Evolutionary conservation across 305 asterid genomes (phyloP).

Genomic region (Fraxinus sp.): DNA sequence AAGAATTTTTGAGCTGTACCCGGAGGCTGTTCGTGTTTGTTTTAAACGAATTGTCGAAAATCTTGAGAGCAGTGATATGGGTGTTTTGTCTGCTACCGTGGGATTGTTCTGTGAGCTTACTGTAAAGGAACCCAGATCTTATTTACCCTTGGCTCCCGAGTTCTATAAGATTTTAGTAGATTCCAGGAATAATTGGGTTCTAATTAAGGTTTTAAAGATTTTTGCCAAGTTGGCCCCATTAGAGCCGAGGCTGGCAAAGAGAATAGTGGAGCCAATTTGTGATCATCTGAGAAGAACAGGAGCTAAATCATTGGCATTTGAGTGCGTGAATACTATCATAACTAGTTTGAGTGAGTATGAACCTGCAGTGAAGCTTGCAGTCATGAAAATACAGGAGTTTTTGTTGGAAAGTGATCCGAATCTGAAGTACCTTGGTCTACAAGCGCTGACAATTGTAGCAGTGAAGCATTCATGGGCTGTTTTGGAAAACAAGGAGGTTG

Average conservation of each 20-base stretch:
- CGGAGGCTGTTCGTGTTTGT: constrained; percentile 90
- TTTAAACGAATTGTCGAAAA: constrained; percentile 82
- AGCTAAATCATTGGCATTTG: constrained; percentile 82
- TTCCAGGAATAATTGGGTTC: constrained; percentile 85
- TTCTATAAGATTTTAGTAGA: constrained; percentile 78
- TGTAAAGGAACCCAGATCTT: constrained; percentile 66
- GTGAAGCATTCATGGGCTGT: constrained; percentile 72
- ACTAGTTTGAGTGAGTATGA: constrained; percentile 75
- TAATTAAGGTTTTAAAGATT: constrained; percentile 87
- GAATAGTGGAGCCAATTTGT: constrained; percentile 77
- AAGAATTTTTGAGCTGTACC: constrained; percentile 67
- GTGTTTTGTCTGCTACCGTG: constrained; percentile 66
- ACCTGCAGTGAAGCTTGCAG: constrained; percentile 73
- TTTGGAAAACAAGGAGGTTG: constrained; percentile 82
- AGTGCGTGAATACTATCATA: constrained; percentile 73
- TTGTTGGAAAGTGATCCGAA: constrained; percentile 79
- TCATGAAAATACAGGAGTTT: constrained; percentile 72
- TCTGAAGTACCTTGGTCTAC: constrained; percentile 85
- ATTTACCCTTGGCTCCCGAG: constrained; percentile 92
- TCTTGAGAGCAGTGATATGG: constrained; percentile 65
- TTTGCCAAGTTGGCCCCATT: constrained; percentile 66
- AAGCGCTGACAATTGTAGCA: constrained; percentile 48
- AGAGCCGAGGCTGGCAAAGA: constrained; percentile 87
- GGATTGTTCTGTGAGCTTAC: constrained; percentile 91
- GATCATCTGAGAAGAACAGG: constrained; percentile 77